Base-by-base conservation (phyloP, 148 eudicot species). In the Polygonum maritimum region DNA sequence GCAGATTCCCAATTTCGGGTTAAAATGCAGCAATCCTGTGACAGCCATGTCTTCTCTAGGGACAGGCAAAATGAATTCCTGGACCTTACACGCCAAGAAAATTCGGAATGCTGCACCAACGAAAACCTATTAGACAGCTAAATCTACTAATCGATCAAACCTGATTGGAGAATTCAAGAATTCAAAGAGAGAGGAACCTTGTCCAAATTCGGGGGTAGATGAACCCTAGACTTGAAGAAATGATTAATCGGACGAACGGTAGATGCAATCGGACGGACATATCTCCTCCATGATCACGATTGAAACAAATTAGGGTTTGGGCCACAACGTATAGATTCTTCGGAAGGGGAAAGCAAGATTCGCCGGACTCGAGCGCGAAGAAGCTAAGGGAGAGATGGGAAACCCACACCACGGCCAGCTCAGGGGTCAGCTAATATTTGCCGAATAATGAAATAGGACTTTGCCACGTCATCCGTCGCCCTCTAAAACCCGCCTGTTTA, bases 1-100 rank as follows among this genome's bases (percentile, higher is more conserved):
- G 40, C 45, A 69, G 45, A 35, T 69, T 6, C 72, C 72, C 41
- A 39, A 33, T 69, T 69, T 16, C n/a, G 72, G 19, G n/a, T 41
- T 33, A 39, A 69, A 69, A 10, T 69, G 72, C 72, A 69, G 36
- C 72, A 36, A 69, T 69, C 41, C 72, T 1, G 72, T 33, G 41
- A 69, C 72, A 39, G 41, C 72, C 72, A 69, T 69, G 10, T 6
- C 63, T 21, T 57, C 63, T n/a, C 63, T 21, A 11, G 63, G 19
- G 63, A 57, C 10, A 2, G 21, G 11, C 11, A 26, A 57, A 57
- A 57, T 21, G 31, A 57, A 31, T 21, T 57, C 31, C 63, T 57
- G 26, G 63, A 57, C 63, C 63, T 57, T 7, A 54, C 21, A 5
- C 21, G 60, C 26, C 26, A 54, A 54, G 26, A 57, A n/a, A 49